Conservation (phyloP, 1,139 yeast species). For the Protomyces arabidopsidicola region DNA sequence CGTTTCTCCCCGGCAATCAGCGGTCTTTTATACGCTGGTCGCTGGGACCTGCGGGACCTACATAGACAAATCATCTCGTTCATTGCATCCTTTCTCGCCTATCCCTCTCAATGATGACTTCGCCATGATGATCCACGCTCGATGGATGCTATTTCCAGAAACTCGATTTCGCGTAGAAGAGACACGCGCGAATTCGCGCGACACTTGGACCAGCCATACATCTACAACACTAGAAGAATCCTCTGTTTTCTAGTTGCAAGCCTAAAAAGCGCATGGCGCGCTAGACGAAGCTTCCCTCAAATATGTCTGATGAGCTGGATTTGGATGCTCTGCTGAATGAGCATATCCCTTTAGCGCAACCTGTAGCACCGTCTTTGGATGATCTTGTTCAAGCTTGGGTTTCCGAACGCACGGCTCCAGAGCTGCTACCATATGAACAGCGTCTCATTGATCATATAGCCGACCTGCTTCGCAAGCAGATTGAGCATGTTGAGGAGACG, state of each 20-base stretch:
- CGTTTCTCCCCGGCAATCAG: too few species aligned
- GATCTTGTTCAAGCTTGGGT: slow-evolving; percentile 21
- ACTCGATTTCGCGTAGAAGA: too few species aligned
- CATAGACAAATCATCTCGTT: background rate
- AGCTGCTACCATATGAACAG: slow-evolving; percentile 25
- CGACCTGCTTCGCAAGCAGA: slow-evolving; percentile 15
- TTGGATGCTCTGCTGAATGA: background rate
- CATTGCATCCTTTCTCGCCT: background rate
- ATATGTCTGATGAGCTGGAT: background rate
- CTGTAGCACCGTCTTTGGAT: background rate
- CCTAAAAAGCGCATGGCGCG: too few species aligned
- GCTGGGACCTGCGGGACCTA: background rate
- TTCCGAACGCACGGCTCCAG: slow-evolving; percentile 28
- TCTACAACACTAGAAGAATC: background rate
- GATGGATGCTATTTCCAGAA: too few species aligned
- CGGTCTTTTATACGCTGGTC: background rate
- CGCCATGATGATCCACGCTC: too few species aligned
- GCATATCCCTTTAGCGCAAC: background rate
- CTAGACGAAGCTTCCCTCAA: too few species aligned
- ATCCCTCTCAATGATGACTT: background rate
- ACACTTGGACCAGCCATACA: background rate
- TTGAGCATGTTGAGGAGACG: slow-evolving; percentile 12
- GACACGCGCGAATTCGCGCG: too few species aligned
- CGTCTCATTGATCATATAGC: slow-evolving; percentile 14
- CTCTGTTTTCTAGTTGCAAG: too few species aligned